Conservation (phyloP, 1,284 basidiomycete genomes). For the Ganoderma resinaceum region DNA sequence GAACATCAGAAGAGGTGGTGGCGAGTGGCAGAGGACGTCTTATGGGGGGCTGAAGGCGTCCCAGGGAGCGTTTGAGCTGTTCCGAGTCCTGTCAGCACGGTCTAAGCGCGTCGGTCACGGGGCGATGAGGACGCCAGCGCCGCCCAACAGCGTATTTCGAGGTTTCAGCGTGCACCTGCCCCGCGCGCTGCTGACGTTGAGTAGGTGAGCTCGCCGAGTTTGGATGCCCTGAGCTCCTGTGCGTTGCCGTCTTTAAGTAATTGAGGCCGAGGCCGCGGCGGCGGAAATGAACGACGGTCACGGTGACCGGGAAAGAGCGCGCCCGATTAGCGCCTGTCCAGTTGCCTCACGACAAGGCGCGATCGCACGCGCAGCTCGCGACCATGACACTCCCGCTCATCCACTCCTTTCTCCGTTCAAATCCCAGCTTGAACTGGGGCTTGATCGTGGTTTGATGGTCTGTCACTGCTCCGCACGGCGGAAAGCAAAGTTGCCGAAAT, state of each 20-base stretch:
- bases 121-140: background rate
- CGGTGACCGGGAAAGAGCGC: background rate
- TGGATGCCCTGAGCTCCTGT: background rate
- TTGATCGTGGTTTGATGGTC: background rate
- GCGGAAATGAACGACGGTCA: background rate
- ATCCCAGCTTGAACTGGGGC: background rate
- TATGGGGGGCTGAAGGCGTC: background rate
- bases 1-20: background rate
- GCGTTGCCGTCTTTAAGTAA: background rate
- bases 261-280: background rate
- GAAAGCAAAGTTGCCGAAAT: background rate
- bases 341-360: background rate
- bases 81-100: background rate
- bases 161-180: background rate
- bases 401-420: background rate
- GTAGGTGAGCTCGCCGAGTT: background rate
- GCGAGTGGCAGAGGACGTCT: background rate
- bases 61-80: background rate
- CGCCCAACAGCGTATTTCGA: background rate
- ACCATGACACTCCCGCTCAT: background rate
- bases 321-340: background rate
- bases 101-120: conserved; percentile 1
- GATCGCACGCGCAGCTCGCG: background rate
- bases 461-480: background rate
- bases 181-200: background rate